Percentiles rank a stretch among this genome's conserved stretches.
These are phyloP conservation scores for Magnusiomyces sp. DNA, from an alignment of 1,139 yeast species.

Conservation along the genomic window DNA sequence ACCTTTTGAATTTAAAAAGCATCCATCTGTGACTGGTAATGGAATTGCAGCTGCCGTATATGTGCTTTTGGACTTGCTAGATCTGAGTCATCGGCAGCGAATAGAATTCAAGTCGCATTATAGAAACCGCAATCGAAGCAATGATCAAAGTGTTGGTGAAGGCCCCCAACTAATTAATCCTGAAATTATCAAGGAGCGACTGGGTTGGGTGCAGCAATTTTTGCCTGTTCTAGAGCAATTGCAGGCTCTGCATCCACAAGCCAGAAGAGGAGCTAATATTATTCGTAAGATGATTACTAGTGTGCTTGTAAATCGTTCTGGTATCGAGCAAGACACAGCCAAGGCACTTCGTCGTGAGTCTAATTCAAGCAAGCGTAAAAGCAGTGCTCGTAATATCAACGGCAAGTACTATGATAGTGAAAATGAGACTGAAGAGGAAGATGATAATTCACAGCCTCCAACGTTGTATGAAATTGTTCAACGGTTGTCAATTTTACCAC, in stretches of 20 bases:
- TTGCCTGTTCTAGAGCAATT: conserved; percentile 8
- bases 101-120: background rate
- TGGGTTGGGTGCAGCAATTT: conserved; percentile 11
- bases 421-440: background rate
- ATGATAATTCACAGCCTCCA: conserved; percentile 5
- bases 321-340: conserved; percentile 1
- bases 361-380: conserved; percentile 3
- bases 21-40: conserved; percentile 13
- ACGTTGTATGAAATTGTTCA: conserved; percentile 14
- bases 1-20: conserved; percentile 13
- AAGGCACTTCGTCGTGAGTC: conserved; percentile 1
- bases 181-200: conserved; percentile 6
- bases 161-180: no score
- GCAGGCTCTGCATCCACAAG: conserved; percentile 13
- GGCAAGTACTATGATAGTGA: background rate
- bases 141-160: no score
- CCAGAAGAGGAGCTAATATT: conserved; percentile 12
- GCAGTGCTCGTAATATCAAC: background rate
- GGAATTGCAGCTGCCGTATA: conserved; percentile 15
- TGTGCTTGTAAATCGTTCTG: conserved; percentile 1
- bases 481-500: conserved; percentile 12
- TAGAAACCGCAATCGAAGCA: no score
- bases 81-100: conserved; percentile 7
- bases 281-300: conserved; percentile 12
- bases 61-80: conserved; percentile 13